Base-by-base conservation (phyloP, 1,139 yeast genomes). In the Geotrichum carabidarum region DNA sequence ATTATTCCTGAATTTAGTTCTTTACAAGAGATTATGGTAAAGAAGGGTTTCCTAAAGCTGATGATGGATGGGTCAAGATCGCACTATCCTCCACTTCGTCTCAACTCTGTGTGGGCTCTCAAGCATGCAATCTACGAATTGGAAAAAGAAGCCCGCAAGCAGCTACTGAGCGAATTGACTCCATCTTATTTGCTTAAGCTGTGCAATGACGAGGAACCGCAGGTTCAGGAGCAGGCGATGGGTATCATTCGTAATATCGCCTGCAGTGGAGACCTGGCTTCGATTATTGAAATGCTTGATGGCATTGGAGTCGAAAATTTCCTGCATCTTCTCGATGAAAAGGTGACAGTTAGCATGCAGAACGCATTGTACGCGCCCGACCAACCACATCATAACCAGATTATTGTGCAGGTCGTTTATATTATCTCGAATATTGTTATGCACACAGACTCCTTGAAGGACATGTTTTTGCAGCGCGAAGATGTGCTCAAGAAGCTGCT, bases 1-100 rank as follows among this genome's bases (percentile, higher is more conserved):
- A 76, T 88, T 53, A 82, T 87, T 11, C 76, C 89, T 34, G 96
- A 89, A 59, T 89, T 89, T 67, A 83, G 91, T 54, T 86, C 93
- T 1, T 74, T 88, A 61, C 78, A 89, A 52, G 74, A 78, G 49
- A 77, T 76, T 50, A 74, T 86, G 54, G 71, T 84, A 37, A 78
- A 80, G 18, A 76, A 79, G 58, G 86, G 82, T 2, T 71, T 80
- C 4, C 74, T 86, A 41, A 73, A 78, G 6, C 67, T 76, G 2
- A 76, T 83, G 49, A 71, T 74, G 50, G 76, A 69, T 2, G 68
- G 70, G 8, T 63, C 70, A 14, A 61, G 62, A 40, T 66, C 72
- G 3, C 45, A 53, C 4, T 65, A 68, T 52, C 59, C 67, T 5
- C 72, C 68, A 69, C 56, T 81, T 30, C 71, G 77, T 15, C 66